Evolutionary conservation across 2,329 filamentous ascomycete species (phyloP).

Genomic region (Pseudopithomyces maydicus): DNA sequence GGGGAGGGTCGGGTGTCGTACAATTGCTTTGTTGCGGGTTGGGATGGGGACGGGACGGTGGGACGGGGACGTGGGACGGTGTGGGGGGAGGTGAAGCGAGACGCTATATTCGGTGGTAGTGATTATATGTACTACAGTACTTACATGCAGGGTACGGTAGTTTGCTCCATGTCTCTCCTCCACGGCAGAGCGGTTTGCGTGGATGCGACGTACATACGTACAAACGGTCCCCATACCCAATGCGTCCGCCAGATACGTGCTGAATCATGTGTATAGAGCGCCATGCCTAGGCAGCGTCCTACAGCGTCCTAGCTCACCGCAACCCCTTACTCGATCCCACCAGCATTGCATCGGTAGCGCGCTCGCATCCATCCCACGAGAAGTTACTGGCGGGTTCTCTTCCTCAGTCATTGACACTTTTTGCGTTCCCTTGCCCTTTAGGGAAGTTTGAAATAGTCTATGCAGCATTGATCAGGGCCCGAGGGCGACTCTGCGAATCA

Average conservation of each 20-base stretch:
- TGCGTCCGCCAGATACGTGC: too few relatives aligned
- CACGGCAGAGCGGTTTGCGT: too few relatives aligned
- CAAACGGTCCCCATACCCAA: too few relatives aligned
- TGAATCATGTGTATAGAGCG: too few relatives aligned
- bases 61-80: background rate
- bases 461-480: background rate
- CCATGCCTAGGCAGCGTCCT: background rate
- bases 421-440: background rate
- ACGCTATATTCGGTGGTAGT: too few relatives aligned
- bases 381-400: conserved; percentile 10
- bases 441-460: background rate
- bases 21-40: background rate
- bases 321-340: background rate
- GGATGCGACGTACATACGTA: too few relatives aligned
- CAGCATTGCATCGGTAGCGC: background rate
- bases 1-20: background rate
- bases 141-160: too few relatives aligned
- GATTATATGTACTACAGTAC: too few relatives aligned
- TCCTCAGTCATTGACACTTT: conserved; percentile 4
- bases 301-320: background rate
- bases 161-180: too few relatives aligned
- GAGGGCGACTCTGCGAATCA: conserved; percentile 1
- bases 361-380: background rate
- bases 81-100: background rate
- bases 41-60: background rate